Evolutionary conservation across 441 rosid genomes (phyloP).

Genomic region (Arabidopsis lyrata): DNA sequence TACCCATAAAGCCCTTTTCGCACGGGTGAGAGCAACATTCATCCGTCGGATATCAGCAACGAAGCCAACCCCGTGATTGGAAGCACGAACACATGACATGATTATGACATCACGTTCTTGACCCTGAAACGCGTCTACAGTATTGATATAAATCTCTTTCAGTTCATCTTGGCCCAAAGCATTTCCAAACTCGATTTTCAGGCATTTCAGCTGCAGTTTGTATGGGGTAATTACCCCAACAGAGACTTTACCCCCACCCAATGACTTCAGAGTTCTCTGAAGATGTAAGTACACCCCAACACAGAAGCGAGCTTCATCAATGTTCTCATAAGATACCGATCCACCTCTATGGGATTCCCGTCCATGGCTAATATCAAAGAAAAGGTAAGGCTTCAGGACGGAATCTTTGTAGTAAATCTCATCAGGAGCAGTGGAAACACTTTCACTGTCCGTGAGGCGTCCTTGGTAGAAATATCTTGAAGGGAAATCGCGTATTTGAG

Average conservation of each 20-base stretch:
- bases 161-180: constrained; percentile 88
- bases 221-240: constrained; percentile 98
- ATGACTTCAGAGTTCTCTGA: constrained; percentile 75
- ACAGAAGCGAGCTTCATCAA: constrained; percentile 96
- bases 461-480: constrained; percentile 97
- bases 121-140: constrained; percentile 99
- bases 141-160: constrained; percentile 92
- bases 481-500: constrained; percentile 95
- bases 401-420: constrained; percentile 91
- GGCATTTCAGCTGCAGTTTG: constrained; percentile 96
- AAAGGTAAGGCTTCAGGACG: constrained; percentile 84
- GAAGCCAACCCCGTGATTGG: constrained; percentile 94
- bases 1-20: constrained; percentile 98
- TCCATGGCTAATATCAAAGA: constrained; percentile 90
- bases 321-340: constrained; percentile 93
- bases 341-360: constrained; percentile 98
- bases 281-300: constrained; percentile 91
- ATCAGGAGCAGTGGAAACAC: constrained; percentile 76
- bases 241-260: constrained; percentile 73
- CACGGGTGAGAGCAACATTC: constrained; percentile 99
- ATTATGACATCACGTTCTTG: constrained; percentile 99
- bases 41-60: constrained; percentile 96
- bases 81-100: constrained; percentile 99
- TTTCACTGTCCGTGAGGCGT: constrained; percentile 96
- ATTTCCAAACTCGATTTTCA: constrained; percentile 85